Conservation (phyloP, 2,329 filamentous ascomycete species). For the Colletotrichum spinosum region DNA sequence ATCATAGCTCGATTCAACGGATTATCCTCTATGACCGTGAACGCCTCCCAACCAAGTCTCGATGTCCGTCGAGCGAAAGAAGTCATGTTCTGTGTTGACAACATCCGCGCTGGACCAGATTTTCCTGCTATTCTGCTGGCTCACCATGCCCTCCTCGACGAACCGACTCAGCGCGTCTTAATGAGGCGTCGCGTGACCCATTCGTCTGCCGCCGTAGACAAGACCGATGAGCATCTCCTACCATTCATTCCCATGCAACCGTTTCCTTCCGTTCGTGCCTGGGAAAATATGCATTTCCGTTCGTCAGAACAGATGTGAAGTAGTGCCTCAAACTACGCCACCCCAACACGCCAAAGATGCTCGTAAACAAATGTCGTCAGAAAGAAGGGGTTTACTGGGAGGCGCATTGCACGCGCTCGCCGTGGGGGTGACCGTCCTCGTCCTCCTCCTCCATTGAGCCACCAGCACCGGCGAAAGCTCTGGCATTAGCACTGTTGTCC, state of each 20-base stretch:
- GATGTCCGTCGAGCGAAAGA: constrained; percentile 37
- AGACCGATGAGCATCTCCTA: constrained; percentile 14
- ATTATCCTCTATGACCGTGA: constrained; percentile 38
- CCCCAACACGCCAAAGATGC: constrained; percentile 38
- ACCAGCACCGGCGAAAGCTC: constrained; percentile 69
- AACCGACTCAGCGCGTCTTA: constrained; percentile 34
- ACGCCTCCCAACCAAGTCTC: constrained; percentile 38
- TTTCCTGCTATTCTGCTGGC: constrained; percentile 28
- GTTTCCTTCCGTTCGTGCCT: constrained; percentile 37
- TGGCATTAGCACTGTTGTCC: constrained; percentile 74
- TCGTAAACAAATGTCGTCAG: constrained; percentile 32
- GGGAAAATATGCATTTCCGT: constrained; percentile 37
- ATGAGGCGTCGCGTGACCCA: constrained; percentile 11
- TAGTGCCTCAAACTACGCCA: constrained; percentile 39
- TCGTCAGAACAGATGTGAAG: constrained; percentile 28
- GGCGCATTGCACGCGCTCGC: constrained; percentile 86
- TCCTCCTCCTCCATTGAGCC: constrained; percentile 79
- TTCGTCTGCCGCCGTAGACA: constrained; percentile 6
- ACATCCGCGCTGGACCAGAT: constrained; percentile 32
- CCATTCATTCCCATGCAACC: constrained; percentile 32
- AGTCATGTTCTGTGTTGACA: constrained; percentile 29
- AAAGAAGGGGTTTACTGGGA: constrained; percentile 74
- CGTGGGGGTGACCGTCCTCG: constrained; percentile 79
- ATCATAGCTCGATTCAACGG: constrained; percentile 36
- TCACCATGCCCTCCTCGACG: constrained; percentile 33